phyloP scores from a whole-genome alignment of 768 basidiomycete genomes.

The Panaeolus papilionaceus region DNA sequence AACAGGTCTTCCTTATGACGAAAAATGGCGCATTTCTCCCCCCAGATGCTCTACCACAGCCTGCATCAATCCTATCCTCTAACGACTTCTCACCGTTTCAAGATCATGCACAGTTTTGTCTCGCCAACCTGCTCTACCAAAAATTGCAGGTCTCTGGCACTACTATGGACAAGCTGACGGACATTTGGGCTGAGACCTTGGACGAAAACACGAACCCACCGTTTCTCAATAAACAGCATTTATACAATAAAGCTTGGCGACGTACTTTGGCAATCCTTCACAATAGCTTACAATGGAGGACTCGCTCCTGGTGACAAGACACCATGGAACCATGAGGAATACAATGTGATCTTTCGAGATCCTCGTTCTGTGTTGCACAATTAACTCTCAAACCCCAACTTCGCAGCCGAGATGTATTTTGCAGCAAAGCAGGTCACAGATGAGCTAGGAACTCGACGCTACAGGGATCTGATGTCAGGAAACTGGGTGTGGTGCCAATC shows the following conservation, averaged over 20 bases:
- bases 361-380: constrained; percentile 33
- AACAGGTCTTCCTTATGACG: constrained; percentile 16
- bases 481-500: constrained; percentile 48
- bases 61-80: too few species aligned
- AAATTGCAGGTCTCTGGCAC: too few species aligned
- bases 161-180: too few species aligned
- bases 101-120: too few species aligned
- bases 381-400: constrained; percentile 42
- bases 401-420: constrained; percentile 38
- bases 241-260: too few species aligned
- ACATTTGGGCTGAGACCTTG: too few species aligned
- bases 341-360: constrained; percentile 41
- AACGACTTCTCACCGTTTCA: too few species aligned
- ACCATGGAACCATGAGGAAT: too few species aligned
- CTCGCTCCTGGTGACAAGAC: constrained; percentile 21
- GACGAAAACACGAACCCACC: too few species aligned
- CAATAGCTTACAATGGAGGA: constrained; percentile 33
- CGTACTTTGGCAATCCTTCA: constrained; percentile 43
- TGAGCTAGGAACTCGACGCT: constrained; percentile 30
- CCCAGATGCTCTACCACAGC: too few species aligned
- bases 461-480: constrained; percentile 45
- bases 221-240: too few species aligned
- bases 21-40: constrained; percentile 15
- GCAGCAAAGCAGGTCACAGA: constrained; percentile 35
- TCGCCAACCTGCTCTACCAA: too few species aligned